Base-by-base conservation (phyloP, 1,284 basidiomycete species). In the Sanghuangporus weigelae region DNA sequence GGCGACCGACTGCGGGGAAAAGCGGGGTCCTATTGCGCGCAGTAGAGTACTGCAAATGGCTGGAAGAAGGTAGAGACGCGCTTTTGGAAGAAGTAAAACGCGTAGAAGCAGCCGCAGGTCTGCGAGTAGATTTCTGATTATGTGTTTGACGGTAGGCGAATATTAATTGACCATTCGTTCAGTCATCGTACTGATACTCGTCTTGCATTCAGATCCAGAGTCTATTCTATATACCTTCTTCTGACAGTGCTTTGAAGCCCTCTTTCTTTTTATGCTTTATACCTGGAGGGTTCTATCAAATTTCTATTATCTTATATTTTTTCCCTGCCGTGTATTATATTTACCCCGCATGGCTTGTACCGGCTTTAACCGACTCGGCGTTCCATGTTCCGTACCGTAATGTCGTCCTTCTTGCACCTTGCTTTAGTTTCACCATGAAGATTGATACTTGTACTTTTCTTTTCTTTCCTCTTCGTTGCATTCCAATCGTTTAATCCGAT, bases 1-100 rank as follows among this genome's bases (percentile, higher is more conserved):
- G 79, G 57, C 76, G 80, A 51, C 59, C 50, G 19, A 83, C 78
- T 56, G 91, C 90, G 72, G 89, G 90, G 23, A 92, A 92, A 77
- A 91, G 89, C 66, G 90, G 90, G 0, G 90, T 92, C 1, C 74
- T 92, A 53, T 91, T 92, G 73, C 82, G 89, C 44, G 89, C 90
- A 0, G 88, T 88, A 59, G 90, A 92, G 70, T 92, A 92, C 69
- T 84, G 86, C 70, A 80, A 78, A 48, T 92, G 87, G 86, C 75
- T 92, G 23, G 89, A 91, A 70, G 87, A 91, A 70, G 85, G 86
- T 7, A 77, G 82, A 46, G 84, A 87, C 62, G 85, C 87, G 0
- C 77, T 92, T 46, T 71, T 73, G 60, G 79, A 81, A 48, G 89
- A 92, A 73, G 86, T 92, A 5, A 64, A 76, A 44, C 77, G 83